Base-by-base conservation (phyloP, 805 yeast species). In the Schizosaccharomyces japonicus region DNA sequence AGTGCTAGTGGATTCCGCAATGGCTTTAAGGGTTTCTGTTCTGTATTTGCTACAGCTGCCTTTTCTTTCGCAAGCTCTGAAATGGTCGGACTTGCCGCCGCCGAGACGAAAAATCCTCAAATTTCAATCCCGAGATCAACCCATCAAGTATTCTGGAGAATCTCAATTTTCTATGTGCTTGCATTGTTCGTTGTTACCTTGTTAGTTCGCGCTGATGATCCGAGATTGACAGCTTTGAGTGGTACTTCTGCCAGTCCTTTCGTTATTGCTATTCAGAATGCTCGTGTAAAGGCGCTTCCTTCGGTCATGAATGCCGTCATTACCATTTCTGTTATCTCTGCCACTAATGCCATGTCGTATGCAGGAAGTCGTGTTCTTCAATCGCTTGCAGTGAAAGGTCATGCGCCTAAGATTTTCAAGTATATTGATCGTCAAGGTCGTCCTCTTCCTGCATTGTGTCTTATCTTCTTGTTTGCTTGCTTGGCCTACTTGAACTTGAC, bases 111-210 rank as follows among this genome's bases (percentile, higher is more conserved):
- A 31, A 72, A 79, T 59, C 85, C 87, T 40, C 66, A 78, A 54
- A 66, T 65, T 49, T 62, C 80, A 1, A 68, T 79, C 49, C 87
- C 87, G 34, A 67, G 69, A 47, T 84, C 87, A 42, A 72, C 77
- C 50, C 80, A 80, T 61, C 85, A 80, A 63, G 82, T 78, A 2
- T 79, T 81, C 63, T 79, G 87, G 87, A 69, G 87, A 63, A 76
- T 80, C 50, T 63, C 76, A 13, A 60, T 78, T 53, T 80, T 80
- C 58, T 81, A 81, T 63, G 66, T 81, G 58, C 63, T 69, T 10
- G 66, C 76, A 51, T 70, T 62, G 57, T 75, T 63, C 50, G 66
- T 69, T 53, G 72, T 66, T 55, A 78, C 83, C 42, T 72, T 79
- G 55, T 65, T 81, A 50, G 87, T 81, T 15, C 85, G 87, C 13